Evolutionary conservation across 306 rosid genomes (phyloP).

Genomic region (Acacia acuminata): DNA sequence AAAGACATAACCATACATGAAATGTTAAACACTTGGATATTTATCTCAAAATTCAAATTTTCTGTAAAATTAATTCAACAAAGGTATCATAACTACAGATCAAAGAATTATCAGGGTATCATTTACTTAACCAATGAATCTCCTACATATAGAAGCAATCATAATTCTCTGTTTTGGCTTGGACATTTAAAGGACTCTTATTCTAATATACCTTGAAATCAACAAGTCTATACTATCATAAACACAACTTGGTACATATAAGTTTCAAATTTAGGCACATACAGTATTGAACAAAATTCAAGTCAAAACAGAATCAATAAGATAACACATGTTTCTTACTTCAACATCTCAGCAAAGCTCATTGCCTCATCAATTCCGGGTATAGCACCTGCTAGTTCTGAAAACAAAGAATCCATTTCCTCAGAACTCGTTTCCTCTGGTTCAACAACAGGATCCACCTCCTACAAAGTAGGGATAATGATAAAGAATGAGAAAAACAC

Average conservation of each 20-base stretch:
- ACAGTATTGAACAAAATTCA: neutral
- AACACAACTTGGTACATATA: slow-evolving; percentile 1
- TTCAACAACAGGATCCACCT: slow-evolving; percentile 76
- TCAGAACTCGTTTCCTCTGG: slow-evolving; percentile 48
- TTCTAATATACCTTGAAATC: slow-evolving; percentile 13
- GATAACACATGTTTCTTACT: slow-evolving; percentile 39
- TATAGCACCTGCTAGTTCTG: slow-evolving; percentile 68
- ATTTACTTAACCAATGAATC: slow-evolving; percentile 2
- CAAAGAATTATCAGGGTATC: slow-evolving; percentile 1
- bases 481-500: neutral
- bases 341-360: slow-evolving; percentile 85
- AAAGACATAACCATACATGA: neutral
- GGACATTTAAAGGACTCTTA: neutral
- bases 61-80: too few relatives aligned
- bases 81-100: neutral
- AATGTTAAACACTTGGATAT: neutral
- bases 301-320: neutral
- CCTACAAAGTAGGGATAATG: slow-evolving; percentile 41
- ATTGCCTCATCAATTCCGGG: slow-evolving; percentile 85
- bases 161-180: neutral
- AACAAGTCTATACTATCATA: neutral
- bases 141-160: neutral
- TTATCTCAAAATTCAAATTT: neutral
- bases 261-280: neutral
- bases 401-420: slow-evolving; percentile 65